Percentiles rank a stretch among this genome's conserved stretches.
Evolutionary conservation across 257 asterid species (phyloP).

Genomic region (Apocynum venetum): DNA sequence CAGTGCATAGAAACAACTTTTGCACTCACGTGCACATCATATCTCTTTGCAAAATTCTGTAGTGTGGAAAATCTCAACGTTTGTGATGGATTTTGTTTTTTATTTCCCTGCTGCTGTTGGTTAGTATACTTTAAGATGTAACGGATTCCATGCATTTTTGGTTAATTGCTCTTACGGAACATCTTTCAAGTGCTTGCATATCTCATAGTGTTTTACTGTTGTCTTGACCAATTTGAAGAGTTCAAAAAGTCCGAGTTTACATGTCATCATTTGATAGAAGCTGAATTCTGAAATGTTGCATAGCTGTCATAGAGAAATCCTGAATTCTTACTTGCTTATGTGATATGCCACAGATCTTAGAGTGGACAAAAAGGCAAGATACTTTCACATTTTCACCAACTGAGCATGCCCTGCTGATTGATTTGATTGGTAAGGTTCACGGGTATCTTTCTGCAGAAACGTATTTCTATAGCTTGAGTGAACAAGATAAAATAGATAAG

Average conservation of each 20-base stretch:
- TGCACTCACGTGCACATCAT: background rate
- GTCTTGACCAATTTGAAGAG: background rate
- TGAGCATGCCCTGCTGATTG: constrained; percentile 82
- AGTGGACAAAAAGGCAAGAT: constrained; percentile 54
- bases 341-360: constrained; percentile 46
- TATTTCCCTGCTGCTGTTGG: background rate
- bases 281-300: background rate
- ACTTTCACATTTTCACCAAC: constrained; percentile 44
- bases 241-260: background rate
- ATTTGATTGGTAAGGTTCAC: constrained; percentile 71
- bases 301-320: background rate
- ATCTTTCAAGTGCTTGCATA: background rate
- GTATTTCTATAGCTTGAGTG: constrained; percentile 56
- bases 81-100: background rate
- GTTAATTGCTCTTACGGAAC: background rate
- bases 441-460: constrained; percentile 61
- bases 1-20: background rate
- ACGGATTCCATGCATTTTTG: background rate
- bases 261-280: background rate
- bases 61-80: background rate
- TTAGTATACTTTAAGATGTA: background rate
- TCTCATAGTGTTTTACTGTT: background rate
- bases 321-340: background rate
- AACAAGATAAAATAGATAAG: constrained; percentile 55
- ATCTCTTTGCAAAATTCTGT: background rate